A percentile compares a stretch with the other conserved stretches of the same genome.
Evolutionary conservation across 176 grass and related monocot genomes (phyloP).

Genomic region (Urochloa ruziziensis): DNA sequence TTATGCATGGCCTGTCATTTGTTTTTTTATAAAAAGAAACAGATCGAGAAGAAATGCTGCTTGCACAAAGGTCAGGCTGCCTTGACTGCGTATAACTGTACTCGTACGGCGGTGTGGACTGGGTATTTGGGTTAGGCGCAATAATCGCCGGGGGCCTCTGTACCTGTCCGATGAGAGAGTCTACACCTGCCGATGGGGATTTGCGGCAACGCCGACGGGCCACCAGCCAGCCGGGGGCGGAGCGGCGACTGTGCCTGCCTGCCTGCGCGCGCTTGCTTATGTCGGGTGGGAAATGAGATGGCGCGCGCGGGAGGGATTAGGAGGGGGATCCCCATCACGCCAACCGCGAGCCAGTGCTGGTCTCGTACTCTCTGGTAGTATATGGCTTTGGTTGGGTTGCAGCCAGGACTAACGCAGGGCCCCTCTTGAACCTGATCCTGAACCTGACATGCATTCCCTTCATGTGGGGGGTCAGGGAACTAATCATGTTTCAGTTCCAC

Average conservation of each 20-base stretch:
- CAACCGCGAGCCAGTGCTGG: conserved; percentile 16
- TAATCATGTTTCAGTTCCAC: background rate
- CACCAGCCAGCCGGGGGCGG: conserved; percentile 9
- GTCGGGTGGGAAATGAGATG: conserved; percentile 18
- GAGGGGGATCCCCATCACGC: conserved; percentile 44
- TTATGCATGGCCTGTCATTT: background rate
- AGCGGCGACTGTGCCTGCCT: background rate
- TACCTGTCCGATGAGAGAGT: background rate
- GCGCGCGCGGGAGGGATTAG: background rate
- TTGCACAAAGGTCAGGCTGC: background rate
- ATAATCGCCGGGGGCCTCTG: background rate
- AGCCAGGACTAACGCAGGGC: background rate
- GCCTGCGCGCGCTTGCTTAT: background rate
- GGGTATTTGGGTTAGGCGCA: background rate
- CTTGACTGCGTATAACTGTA: background rate
- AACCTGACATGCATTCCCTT: background rate
- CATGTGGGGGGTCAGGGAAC: background rate
- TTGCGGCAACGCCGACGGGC: conserved; percentile 14
- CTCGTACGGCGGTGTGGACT: background rate
- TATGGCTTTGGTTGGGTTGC: background rate
- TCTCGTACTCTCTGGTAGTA: background rate
- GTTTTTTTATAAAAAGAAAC: background rate
- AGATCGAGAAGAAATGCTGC: background rate
- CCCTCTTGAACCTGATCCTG: background rate
- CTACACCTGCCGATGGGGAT: background rate